These are phyloP conservation scores for Glycine soja DNA, from an alignment of 306 rosid species.

Conservation along the genomic window DNA sequence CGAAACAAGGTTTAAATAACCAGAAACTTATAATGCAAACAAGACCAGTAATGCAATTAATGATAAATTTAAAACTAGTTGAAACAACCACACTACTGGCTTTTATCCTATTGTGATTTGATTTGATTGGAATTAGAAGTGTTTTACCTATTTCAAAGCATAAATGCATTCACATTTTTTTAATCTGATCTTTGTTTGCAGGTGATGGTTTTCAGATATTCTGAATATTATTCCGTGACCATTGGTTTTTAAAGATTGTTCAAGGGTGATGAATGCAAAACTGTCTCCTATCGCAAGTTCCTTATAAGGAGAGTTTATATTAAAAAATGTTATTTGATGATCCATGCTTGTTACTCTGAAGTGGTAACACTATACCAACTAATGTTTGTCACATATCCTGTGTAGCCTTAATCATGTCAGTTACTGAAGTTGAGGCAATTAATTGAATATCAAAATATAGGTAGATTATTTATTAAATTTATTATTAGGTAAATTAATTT, in stretches of 20 bases:
- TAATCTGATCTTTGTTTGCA: slow-evolving; percentile 34
- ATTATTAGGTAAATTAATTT: neutral
- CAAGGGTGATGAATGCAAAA: slow-evolving; percentile 29
- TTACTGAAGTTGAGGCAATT: slow-evolving; percentile 28
- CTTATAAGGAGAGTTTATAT: slow-evolving; percentile 15
- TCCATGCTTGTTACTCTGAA: slow-evolving; percentile 35
- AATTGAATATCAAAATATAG: slow-evolving; percentile 1
- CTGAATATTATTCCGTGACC: slow-evolving; percentile 2
- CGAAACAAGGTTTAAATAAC: slow-evolving; percentile 15
- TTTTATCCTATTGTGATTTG: neutral
- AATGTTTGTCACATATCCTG: slow-evolving; percentile 3
- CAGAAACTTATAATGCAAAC: neutral
- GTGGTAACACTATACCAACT: slow-evolving; percentile 3
- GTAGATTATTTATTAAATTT: neutral
- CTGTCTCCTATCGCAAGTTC: slow-evolving; percentile 25
- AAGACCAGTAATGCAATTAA: slow-evolving; percentile 2
- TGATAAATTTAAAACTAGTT: slow-evolving; percentile 16
- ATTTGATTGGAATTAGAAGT: neutral
- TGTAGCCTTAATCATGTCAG: slow-evolving; percentile 13
- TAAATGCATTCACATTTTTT: neutral
- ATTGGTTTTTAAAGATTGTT: slow-evolving; percentile 17
- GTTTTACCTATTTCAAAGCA: slow-evolving; percentile 6
- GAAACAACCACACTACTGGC: neutral
- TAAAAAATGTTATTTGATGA: slow-evolving; percentile 14
- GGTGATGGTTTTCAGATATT: slow-evolving; percentile 40